Conservation (phyloP, 495 filamentous ascomycete species). For the Cercophora newfieldiana region DNA sequence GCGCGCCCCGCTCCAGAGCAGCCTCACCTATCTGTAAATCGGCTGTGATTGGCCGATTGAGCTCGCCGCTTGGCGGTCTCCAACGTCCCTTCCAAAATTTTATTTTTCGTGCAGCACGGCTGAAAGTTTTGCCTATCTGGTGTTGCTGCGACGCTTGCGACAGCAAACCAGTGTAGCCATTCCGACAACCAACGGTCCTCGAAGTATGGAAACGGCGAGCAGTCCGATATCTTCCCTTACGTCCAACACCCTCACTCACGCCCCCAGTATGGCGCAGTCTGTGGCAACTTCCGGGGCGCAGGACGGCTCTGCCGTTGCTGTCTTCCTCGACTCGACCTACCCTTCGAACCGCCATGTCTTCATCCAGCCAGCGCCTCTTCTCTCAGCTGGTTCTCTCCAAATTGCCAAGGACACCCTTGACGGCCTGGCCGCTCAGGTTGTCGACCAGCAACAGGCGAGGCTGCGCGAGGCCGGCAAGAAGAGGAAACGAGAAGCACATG, state of each 20-base stretch:
- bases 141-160: background rate
- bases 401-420: constrained; percentile 77
- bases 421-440: constrained; percentile 67
- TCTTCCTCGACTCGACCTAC: constrained; percentile 50
- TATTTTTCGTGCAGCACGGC: constrained; percentile 9
- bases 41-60: constrained; percentile 9
- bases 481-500: constrained; percentile 55
- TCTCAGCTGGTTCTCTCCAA: constrained; percentile 65
- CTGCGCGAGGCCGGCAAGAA: constrained; percentile 62
- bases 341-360: constrained; percentile 60
- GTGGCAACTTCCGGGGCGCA: constrained; percentile 24
- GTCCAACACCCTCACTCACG: constrained; percentile 52
- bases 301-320: constrained; percentile 39
- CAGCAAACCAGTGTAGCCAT: background rate
- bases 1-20: background rate
- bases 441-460: constrained; percentile 61
- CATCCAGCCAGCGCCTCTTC: constrained; percentile 62
- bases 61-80: constrained; percentile 16
- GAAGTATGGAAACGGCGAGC: constrained; percentile 46
- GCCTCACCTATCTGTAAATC: background rate
- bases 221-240: constrained; percentile 56
- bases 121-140: background rate
- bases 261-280: constrained; percentile 35
- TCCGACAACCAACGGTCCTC: background rate
- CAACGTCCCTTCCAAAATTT: constrained; percentile 20